Percentiles rank a stretch among this genome's conserved stretches.
Conservation (phyloP, 805 yeast genomes). For the Saccharomycodes ludwigii region DNA sequence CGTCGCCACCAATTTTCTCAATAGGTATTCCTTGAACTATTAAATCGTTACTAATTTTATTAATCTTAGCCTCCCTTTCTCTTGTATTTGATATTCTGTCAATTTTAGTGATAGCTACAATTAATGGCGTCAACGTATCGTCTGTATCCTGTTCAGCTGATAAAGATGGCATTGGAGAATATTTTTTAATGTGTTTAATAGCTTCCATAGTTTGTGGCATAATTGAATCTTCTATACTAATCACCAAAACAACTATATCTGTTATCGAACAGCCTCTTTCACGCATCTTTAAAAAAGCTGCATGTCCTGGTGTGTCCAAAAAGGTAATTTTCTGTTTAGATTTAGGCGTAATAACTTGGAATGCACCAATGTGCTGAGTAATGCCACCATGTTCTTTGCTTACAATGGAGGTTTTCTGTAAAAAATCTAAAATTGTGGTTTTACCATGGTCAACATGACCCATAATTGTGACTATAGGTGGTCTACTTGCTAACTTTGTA, state of each 20-base stretch:
- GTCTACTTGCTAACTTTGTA: constrained; percentile 45
- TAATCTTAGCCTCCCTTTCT: constrained; percentile 47
- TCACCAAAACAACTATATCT: constrained; percentile 83
- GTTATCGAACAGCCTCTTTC: constrained; percentile 93
- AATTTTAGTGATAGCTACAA: constrained; percentile 88
- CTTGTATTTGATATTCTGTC: constrained; percentile 38
- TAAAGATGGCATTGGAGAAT: constrained; percentile 38
- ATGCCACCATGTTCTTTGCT: constrained; percentile 89
- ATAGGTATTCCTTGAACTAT: constrained; percentile 68
- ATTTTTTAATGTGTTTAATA: constrained; percentile 73
- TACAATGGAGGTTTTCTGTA: constrained; percentile 77
- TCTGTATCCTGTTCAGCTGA: background rate
- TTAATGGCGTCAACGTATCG: constrained; percentile 34
- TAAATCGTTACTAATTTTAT: constrained; percentile 66
- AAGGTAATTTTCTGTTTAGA: constrained; percentile 74
- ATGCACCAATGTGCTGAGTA: constrained; percentile 97
- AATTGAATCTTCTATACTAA: constrained; percentile 94
- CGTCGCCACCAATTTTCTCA: constrained; percentile 92
- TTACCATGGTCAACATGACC: constrained; percentile 99
- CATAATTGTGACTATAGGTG: constrained; percentile 96
- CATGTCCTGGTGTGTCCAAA: constrained; percentile 96
- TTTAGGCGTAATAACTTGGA: constrained; percentile 68
- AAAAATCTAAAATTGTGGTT: constrained; percentile 80
- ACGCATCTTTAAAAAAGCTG: constrained; percentile 92
- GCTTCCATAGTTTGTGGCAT: constrained; percentile 98